A percentile compares a stretch with the other conserved stretches of the same genome.
Conservation (phyloP, 2,329 filamentous ascomycete species). For the Bipolaris oryzae region DNA sequence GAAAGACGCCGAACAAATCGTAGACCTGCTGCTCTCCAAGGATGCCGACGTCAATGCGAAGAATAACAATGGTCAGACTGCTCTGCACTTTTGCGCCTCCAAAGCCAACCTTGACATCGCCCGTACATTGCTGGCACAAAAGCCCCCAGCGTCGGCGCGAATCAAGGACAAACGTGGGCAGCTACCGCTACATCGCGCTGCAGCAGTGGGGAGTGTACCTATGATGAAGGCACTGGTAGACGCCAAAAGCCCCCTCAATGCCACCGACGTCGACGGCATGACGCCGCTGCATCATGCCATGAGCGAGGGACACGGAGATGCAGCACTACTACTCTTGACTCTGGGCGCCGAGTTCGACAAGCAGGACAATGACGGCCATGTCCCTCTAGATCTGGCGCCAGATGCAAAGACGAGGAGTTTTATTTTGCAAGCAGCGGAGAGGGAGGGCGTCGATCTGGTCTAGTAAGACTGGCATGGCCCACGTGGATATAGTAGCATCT, state of each 20-base stretch:
- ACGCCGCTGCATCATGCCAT: slow-evolving; percentile 89
- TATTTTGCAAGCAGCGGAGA: slow-evolving; percentile 77
- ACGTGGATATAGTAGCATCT: slow-evolving; percentile 4
- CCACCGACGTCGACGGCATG: slow-evolving; percentile 79
- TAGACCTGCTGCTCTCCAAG: slow-evolving; percentile 70
- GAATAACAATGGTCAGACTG: slow-evolving; percentile 76
- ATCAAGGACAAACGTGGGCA: slow-evolving; percentile 88
- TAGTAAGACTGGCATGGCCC: slow-evolving; percentile 12
- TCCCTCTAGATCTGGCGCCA: slow-evolving; percentile 82
- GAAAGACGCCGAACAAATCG: slow-evolving; percentile 71
- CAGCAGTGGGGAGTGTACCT: slow-evolving; percentile 85
- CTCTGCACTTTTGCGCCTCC: slow-evolving; percentile 87
- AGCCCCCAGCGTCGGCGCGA: slow-evolving; percentile 70
- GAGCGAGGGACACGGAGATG: slow-evolving; percentile 77
- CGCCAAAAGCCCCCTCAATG: slow-evolving; percentile 79
- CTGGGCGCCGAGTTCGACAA: slow-evolving; percentile 83
- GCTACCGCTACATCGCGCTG: slow-evolving; percentile 87
- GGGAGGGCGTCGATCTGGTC: slow-evolving; percentile 76
- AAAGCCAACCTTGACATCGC: slow-evolving; percentile 87
- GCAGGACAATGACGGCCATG: slow-evolving; percentile 70
- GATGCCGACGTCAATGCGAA: slow-evolving; percentile 76
- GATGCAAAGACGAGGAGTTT: slow-evolving; percentile 83
- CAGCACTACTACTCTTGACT: slow-evolving; percentile 80
- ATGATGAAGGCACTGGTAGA: slow-evolving; percentile 82
- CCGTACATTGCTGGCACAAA: slow-evolving; percentile 73